Conservation (phyloP, 768 basidiomycete species). For the Chalciporus sphaerocephalus region DNA sequence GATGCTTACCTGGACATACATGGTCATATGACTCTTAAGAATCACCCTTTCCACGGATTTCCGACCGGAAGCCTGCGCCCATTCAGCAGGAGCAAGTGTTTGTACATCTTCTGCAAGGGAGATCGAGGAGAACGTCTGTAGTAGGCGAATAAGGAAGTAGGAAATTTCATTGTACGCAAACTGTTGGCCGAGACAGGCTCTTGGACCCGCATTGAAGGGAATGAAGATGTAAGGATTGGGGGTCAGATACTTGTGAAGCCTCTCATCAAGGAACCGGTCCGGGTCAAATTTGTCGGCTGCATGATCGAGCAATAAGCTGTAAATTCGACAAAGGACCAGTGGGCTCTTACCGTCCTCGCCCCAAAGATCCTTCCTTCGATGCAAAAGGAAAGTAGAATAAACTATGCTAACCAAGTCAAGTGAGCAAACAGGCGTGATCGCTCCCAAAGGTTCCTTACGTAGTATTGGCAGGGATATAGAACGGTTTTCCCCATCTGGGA, state of each 20-base stretch:
- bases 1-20: slow-evolving; percentile 42
- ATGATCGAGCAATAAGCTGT: not conserved
- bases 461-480: slow-evolving; percentile 33
- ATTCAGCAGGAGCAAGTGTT: slow-evolving; percentile 42
- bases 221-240: slow-evolving; percentile 51
- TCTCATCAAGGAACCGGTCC: slow-evolving; percentile 61
- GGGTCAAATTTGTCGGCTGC: slow-evolving; percentile 61
- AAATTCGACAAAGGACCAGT: not conserved
- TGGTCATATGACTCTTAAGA: slow-evolving; percentile 48
- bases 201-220: slow-evolving; percentile 39
- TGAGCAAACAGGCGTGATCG: not conserved
- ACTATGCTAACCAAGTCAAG: slow-evolving; percentile 24
- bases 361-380: slow-evolving; percentile 60
- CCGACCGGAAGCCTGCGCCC: slow-evolving; percentile 33
- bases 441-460: slow-evolving; percentile 13
- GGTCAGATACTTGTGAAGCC: slow-evolving; percentile 50
- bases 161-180: slow-evolving; percentile 66
- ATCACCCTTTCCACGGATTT: slow-evolving; percentile 46
- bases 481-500: slow-evolving; percentile 21
- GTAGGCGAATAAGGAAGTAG: slow-evolving; percentile 56
- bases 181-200: slow-evolving; percentile 42
- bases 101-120: slow-evolving; percentile 44
- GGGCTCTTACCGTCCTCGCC: slow-evolving; percentile 52
- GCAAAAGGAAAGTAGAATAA: slow-evolving; percentile 55
- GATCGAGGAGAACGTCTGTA: slow-evolving; percentile 51